phyloP scores from a whole-genome alignment of 164 flowering plant species.

The Sedum album region DNA sequence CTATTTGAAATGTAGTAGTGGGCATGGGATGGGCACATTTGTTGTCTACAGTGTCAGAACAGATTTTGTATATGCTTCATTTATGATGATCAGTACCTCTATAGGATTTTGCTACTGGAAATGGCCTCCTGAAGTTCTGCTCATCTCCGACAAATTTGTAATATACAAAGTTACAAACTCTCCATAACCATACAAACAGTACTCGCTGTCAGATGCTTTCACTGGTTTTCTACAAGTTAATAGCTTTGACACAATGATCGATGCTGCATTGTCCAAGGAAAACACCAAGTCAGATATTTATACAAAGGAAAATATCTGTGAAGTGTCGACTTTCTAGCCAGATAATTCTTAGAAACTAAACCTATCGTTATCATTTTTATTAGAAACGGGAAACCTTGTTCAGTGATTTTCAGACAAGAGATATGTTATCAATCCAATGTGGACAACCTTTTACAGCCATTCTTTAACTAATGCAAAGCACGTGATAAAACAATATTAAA shows the following conservation, averaged over 20 bases:
- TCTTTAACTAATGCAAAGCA: neutral
- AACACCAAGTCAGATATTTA: neutral
- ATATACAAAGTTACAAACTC: neutral
- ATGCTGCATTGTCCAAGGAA: slow-evolving; percentile 11
- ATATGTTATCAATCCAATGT: neutral
- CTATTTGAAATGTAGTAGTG: no score
- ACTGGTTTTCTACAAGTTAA: neutral
- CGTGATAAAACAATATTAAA: neutral
- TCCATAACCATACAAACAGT: neutral
- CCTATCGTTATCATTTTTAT: neutral
- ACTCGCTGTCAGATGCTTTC: neutral
- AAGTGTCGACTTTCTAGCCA: slow-evolving; percentile 60
- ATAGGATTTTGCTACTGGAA: neutral
- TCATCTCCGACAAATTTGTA: neutral
- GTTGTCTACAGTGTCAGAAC: no score
- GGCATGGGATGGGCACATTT: no score
- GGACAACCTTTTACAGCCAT: neutral
- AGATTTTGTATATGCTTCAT: neutral
- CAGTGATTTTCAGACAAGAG: neutral
- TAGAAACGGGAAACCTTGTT: neutral
- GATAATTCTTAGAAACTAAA: neutral
- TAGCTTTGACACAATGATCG: slow-evolving; percentile 7
- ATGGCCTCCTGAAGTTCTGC: neutral
- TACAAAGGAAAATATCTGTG: neutral
- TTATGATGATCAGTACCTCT: neutral